Evolutionary conservation across 2,329 filamentous ascomycete genomes (phyloP).

Genomic region (Phialophora expanda): DNA sequence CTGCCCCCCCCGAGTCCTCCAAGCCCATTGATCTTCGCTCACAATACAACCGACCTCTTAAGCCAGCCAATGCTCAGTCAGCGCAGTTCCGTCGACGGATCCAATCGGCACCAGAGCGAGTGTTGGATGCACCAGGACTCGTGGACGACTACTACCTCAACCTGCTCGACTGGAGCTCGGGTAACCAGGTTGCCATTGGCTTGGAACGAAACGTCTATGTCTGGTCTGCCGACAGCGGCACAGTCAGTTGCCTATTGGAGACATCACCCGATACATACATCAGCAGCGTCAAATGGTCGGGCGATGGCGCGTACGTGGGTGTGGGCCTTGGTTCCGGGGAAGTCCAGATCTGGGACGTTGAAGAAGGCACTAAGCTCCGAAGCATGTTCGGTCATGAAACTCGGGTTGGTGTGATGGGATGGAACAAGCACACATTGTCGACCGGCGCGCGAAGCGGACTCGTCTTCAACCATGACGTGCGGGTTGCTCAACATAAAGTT

Average conservation of each 20-base stretch:
- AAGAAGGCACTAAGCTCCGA: slow-evolving; percentile 91
- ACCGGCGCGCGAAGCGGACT: slow-evolving; percentile 93
- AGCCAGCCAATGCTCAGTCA: slow-evolving; percentile 71
- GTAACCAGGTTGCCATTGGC: slow-evolving; percentile 97
- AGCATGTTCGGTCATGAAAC: slow-evolving; percentile 99
- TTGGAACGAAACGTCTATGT: slow-evolving; percentile 97
- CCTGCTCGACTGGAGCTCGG: slow-evolving; percentile 95
- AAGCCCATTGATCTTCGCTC: slow-evolving; percentile 97
- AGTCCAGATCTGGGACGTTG: slow-evolving; percentile 80
- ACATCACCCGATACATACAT: slow-evolving; percentile 90
- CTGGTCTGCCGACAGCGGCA: slow-evolving; percentile 94
- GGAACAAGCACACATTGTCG: slow-evolving; percentile 97
- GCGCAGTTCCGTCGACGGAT: slow-evolving; percentile 91
- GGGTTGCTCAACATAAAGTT: slow-evolving; percentile 95
- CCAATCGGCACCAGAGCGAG: slow-evolving; percentile 91
- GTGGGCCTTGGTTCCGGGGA: slow-evolving; percentile 94
- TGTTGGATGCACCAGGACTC: slow-evolving; percentile 92
- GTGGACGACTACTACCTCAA: slow-evolving; percentile 99
- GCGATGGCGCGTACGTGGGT: slow-evolving; percentile 93
- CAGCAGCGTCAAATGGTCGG: slow-evolving; percentile 98
- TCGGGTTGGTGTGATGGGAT: slow-evolving; percentile 96
- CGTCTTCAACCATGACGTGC: slow-evolving; percentile 93
- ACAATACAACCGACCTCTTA: slow-evolving; percentile 96
- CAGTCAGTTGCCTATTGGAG: slow-evolving; percentile 87
- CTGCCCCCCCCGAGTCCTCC: slow-evolving; percentile 93